Conservation (phyloP, 768 basidiomycete species). For the Termitomyces sp. region DNA sequence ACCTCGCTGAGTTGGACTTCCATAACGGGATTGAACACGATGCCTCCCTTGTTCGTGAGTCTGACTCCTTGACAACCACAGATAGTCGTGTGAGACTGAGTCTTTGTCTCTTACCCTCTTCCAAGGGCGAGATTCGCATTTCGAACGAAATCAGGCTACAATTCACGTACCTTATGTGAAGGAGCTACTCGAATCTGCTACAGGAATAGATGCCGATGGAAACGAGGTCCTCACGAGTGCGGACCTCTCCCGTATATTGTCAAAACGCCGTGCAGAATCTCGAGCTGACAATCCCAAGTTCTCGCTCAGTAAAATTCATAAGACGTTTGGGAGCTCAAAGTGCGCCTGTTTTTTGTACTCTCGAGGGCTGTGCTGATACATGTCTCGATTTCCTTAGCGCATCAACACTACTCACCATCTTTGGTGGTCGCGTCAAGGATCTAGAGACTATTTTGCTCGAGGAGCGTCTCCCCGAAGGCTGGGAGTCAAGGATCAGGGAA, state of each 20-base stretch:
- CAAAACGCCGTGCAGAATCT: constrained; percentile 58
- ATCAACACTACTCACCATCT: constrained; percentile 57
- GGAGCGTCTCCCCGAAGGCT: constrained; percentile 65
- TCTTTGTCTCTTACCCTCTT: constrained; percentile 23
- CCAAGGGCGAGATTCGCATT: constrained; percentile 42
- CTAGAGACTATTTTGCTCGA: constrained; percentile 53
- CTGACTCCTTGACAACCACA: not conserved
- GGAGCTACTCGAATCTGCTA: constrained; percentile 52
- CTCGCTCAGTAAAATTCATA: constrained; percentile 43
- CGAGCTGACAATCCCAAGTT: constrained; percentile 50
- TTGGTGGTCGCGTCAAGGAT: constrained; percentile 58
- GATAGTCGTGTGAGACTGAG: not conserved
- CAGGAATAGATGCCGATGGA: constrained; percentile 49
- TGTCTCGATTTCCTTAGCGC: constrained; percentile 31
- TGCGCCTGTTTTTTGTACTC: constrained; percentile 25
- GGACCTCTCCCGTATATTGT: constrained; percentile 52
- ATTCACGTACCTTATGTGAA: constrained; percentile 45
- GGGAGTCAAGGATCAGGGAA: constrained; percentile 57
- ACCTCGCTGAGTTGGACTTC: constrained; percentile 60
- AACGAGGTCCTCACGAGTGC: constrained; percentile 42
- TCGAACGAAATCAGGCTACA: constrained; percentile 46
- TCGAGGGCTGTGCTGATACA: not conserved
- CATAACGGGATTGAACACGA: constrained; percentile 79
- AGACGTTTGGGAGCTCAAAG: constrained; percentile 64
- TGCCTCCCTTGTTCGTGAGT: constrained; percentile 54